Evolutionary conservation across 768 basidiomycete species (phyloP).

Genomic region (Auriculariales sp.): DNA sequence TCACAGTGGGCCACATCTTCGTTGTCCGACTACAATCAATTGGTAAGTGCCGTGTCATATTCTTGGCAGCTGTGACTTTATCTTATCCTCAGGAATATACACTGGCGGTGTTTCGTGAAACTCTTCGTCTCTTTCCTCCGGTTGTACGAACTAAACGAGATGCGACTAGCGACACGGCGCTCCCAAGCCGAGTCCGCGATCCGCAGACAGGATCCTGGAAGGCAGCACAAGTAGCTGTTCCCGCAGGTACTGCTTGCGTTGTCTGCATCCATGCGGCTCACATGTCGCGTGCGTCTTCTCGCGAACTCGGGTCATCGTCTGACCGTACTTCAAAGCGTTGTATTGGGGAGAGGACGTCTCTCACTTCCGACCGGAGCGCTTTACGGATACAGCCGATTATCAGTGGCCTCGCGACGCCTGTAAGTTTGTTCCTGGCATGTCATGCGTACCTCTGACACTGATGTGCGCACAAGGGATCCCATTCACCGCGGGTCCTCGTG

Average conservation of each 20-base stretch:
- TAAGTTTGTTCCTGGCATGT: constrained; percentile 13
- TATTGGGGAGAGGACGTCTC: constrained; percentile 33
- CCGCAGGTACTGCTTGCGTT: constrained; percentile 20
- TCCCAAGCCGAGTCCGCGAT: constrained; percentile 18
- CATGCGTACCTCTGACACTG: not conserved
- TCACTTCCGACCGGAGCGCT: constrained; percentile 34
- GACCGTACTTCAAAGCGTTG: constrained; percentile 18
- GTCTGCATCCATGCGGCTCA: constrained; percentile 30
- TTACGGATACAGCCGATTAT: constrained; percentile 33
- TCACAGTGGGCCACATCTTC: constrained; percentile 24
- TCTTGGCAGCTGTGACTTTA: not conserved
- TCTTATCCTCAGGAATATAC: constrained; percentile 24
- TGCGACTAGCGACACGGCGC: constrained; percentile 19
- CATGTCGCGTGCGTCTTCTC: constrained; percentile 25
- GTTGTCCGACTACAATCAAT: constrained; percentile 15
- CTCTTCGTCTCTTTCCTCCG: constrained; percentile 27
- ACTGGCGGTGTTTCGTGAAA: constrained; percentile 28
- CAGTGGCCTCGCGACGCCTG: constrained; percentile 39
- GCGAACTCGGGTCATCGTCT: not conserved
- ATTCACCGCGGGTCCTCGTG: constrained; percentile 30
- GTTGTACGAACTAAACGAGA: constrained; percentile 22
- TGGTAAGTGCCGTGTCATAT: constrained; percentile 15
- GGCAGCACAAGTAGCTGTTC: constrained; percentile 21
- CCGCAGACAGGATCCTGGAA: constrained; percentile 2
- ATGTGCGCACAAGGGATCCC: constrained; percentile 22